A percentile compares a stretch with the other conserved stretches of the same genome.
These are phyloP conservation scores for Chlamydomonas eustigma DNA, from an alignment of 139 green algal genomes.

Conservation along the genomic window DNA sequence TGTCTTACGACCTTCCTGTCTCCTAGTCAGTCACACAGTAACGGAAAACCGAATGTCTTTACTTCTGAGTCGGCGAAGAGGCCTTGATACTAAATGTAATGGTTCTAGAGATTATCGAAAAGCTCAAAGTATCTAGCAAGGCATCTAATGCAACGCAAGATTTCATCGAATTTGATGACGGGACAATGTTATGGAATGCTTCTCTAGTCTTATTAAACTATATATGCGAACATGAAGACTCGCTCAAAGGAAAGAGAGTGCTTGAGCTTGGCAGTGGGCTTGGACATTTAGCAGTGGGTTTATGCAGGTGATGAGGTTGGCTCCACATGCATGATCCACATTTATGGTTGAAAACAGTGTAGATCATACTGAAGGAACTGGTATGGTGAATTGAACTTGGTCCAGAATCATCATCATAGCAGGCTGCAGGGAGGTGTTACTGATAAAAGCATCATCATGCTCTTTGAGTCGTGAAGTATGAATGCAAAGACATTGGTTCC, in stretches of 20 bases:
- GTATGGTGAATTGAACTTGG: too few relatives aligned
- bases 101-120: background rate
- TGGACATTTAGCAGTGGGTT: background rate
- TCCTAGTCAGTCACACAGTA: background rate
- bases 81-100: too few relatives aligned
- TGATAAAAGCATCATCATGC: too few relatives aligned
- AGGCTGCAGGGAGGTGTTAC: too few relatives aligned
- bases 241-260: slow-evolving; percentile 11
- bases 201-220: slow-evolving; percentile 1
- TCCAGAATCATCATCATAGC: too few relatives aligned
- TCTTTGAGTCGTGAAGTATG: too few relatives aligned
- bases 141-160: background rate
- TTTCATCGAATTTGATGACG: background rate
- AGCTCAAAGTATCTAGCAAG: background rate
- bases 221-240: background rate
- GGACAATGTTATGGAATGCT: background rate
- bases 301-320: background rate
- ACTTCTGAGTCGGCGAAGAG: too few relatives aligned
- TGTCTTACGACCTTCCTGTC: background rate
- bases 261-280: slow-evolving; percentile 8
- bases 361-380: too few relatives aligned
- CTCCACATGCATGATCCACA: too few relatives aligned
- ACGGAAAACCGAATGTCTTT: background rate
- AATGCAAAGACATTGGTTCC: too few relatives aligned
- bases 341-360: too few relatives aligned